Conservation (phyloP, 2,329 filamentous ascomycete genomes). For the Uncinocarpus reesii region DNA sequence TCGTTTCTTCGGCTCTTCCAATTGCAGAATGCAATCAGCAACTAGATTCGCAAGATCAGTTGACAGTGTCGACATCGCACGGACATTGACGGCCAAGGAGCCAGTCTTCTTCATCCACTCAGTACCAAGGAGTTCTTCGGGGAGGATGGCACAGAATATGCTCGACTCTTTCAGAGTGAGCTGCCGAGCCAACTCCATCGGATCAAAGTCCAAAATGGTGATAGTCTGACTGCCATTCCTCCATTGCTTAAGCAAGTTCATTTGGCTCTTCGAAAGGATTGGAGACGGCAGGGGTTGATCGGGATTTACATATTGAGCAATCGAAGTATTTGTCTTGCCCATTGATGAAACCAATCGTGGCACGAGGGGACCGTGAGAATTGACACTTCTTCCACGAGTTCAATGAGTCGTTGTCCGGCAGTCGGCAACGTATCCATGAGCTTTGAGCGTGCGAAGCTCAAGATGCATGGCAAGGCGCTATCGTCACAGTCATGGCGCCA, state of each 20-base stretch:
- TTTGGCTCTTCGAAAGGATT: constrained; percentile 64
- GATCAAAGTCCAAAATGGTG: constrained; percentile 79
- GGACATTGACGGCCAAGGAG: constrained; percentile 73
- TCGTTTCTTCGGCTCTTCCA: constrained; percentile 85
- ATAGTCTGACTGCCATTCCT: constrained; percentile 60
- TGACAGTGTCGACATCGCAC: constrained; percentile 84
- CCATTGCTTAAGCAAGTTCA: constrained; percentile 61
- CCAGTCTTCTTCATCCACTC: constrained; percentile 89
- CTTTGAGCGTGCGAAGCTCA: constrained; percentile 66
- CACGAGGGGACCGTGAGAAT: constrained; percentile 62
- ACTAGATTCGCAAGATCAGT: constrained; percentile 90
- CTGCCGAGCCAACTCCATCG: constrained; percentile 81
- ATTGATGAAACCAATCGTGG: constrained; percentile 76
- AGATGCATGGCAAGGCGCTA: constrained; percentile 63
- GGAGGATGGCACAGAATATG: constrained; percentile 83
- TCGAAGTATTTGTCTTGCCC: constrained; percentile 72
- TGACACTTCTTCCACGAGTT: constrained; percentile 69
- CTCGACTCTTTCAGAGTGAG: constrained; percentile 84
- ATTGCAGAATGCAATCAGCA: constrained; percentile 78
- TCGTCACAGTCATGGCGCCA: constrained; percentile 78
- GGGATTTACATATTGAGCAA: constrained; percentile 57
- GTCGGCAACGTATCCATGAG: constrained; percentile 59
- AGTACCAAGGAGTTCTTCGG: constrained; percentile 80
- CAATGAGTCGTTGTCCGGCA: constrained; percentile 68
- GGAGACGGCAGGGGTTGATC: constrained; percentile 63